Conservation (phyloP, 2,329 filamentous ascomycete species). For the Mycosphaerella sp. region DNA sequence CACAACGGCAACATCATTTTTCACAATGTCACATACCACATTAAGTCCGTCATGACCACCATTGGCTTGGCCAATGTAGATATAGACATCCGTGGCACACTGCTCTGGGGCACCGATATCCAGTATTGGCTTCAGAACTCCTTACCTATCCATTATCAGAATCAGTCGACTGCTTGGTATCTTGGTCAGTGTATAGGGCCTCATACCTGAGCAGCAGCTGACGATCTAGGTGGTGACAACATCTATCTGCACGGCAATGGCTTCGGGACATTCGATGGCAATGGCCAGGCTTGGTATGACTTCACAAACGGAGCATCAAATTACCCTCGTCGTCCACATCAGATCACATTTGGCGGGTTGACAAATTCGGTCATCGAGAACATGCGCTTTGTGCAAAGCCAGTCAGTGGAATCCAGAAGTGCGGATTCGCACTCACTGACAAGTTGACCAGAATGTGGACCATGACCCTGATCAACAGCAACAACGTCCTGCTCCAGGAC, state of each 20-base stretch:
- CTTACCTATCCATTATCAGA: conserved; percentile 50
- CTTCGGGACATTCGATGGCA: conserved; percentile 52
- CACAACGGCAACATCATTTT: conserved; percentile 48
- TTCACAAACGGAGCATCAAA: conserved; percentile 39
- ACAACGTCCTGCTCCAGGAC: conserved; percentile 44
- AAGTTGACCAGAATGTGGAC: conserved; percentile 45
- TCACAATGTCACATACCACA: conserved; percentile 44
- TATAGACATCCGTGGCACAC: conserved; percentile 45
- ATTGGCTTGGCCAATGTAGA: conserved; percentile 43
- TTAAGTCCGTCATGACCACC: conserved; percentile 48
- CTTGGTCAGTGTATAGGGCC: conserved; percentile 12
- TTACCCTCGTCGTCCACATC: conserved; percentile 46
- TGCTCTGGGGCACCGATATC: conserved; percentile 42
- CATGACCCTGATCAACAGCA: conserved; percentile 48
- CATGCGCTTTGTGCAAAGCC: conserved; percentile 50
- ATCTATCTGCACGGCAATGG: conserved; percentile 48
- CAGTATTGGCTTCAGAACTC: conserved; percentile 50
- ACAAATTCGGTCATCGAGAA: conserved; percentile 46
- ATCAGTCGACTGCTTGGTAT: conserved; percentile 51
- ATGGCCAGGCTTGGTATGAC: conserved; percentile 56
- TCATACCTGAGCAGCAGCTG: background rate
- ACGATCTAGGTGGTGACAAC: conserved; percentile 45
- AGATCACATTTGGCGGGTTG: conserved; percentile 47
- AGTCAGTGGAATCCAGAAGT: conserved; percentile 28
- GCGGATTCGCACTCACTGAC: background rate